Conservation (phyloP, 2,329 filamentous ascomycete species). For the Ophiostoma ips region DNA sequence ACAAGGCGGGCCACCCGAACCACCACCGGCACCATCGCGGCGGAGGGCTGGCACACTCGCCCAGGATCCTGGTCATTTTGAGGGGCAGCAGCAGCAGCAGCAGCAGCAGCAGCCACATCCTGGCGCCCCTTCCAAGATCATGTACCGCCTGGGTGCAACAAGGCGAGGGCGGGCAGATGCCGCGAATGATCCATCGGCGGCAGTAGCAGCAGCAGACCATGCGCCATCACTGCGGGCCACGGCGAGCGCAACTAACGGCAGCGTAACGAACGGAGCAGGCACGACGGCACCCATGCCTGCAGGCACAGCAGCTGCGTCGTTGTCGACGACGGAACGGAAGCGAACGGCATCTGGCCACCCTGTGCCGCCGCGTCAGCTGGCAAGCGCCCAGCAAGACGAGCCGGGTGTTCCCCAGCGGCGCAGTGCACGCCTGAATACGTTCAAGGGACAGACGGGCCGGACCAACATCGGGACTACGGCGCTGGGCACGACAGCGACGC, state of each 20-base stretch:
- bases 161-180: conserved; percentile 27
- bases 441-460: conserved; percentile 55
- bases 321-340: conserved; percentile 54
- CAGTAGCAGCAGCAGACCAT: conserved; percentile 25
- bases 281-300: background rate
- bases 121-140: conserved; percentile 45
- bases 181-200: conserved; percentile 8
- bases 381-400: conserved; percentile 43
- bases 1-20: conserved; percentile 30
- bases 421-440: conserved; percentile 56
- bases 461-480: conserved; percentile 43
- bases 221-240: conserved; percentile 23
- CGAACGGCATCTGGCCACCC: conserved; percentile 82
- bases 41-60: conserved; percentile 41
- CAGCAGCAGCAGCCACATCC: conserved; percentile 7
- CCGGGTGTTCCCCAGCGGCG: conserved; percentile 49
- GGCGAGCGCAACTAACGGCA: conserved; percentile 6
- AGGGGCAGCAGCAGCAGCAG: conserved; percentile 17
- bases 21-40: conserved; percentile 37
- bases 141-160: conserved; percentile 35
- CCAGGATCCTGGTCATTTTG: conserved; percentile 24
- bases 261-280: background rate
- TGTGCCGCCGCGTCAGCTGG: conserved; percentile 32
- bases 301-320: conserved; percentile 19
- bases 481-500: conserved; percentile 42